Conservation (phyloP, 2,329 filamentous ascomycete genomes). For the Fusarium musae region DNA sequence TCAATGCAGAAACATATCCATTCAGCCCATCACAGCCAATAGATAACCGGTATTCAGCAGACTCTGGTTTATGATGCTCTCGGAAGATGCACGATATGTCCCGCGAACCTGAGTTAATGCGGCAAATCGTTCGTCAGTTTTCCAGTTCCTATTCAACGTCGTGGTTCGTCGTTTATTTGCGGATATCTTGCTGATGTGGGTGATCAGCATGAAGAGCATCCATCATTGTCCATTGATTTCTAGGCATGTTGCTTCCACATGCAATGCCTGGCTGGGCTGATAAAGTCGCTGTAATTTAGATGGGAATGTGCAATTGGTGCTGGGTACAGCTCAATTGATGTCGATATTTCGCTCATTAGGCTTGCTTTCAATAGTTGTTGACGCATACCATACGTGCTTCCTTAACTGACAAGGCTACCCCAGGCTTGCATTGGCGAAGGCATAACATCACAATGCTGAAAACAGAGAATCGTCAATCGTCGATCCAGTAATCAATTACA, state of each 20-base stretch:
- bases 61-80: constrained; percentile 35
- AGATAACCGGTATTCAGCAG: constrained; percentile 4
- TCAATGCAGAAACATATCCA: constrained; percentile 26
- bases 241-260: neutral
- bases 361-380: constrained; percentile 1
- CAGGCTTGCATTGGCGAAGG: constrained; percentile 24
- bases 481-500: constrained; percentile 22
- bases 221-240: neutral
- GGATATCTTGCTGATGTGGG: constrained; percentile 4
- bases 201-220: constrained; percentile 20
- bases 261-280: neutral
- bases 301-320: neutral
- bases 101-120: constrained; percentile 37
- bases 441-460: neutral
- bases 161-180: constrained; percentile 5
- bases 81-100: constrained; percentile 41
- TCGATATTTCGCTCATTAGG: neutral
- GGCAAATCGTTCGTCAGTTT: constrained; percentile 33
- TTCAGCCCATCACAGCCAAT: constrained; percentile 34
- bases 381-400: constrained; percentile 23
- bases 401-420: constrained; percentile 1
- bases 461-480: constrained; percentile 18
- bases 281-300: neutral
- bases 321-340: neutral
- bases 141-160: constrained; percentile 21